Conservation (phyloP, 2,329 filamentous ascomycete species). For the Xylaria sp. region DNA sequence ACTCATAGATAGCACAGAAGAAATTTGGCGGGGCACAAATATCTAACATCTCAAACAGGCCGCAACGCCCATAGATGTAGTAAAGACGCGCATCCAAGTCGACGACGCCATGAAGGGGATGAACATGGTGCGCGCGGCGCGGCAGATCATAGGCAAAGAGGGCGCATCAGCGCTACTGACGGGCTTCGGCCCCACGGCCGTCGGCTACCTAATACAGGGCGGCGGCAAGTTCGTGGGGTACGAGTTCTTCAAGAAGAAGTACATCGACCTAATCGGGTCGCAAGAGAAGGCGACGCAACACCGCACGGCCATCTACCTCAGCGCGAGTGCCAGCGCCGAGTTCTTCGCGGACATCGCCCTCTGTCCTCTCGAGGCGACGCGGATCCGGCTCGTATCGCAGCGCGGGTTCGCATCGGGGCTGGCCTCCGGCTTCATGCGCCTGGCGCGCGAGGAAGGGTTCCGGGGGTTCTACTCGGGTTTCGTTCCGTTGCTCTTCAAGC, state of each 20-base stretch:
- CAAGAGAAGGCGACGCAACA: slow-evolving; percentile 57
- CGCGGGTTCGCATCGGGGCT: slow-evolving; percentile 80
- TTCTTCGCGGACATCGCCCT: slow-evolving; percentile 83
- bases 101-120: slow-evolving; percentile 86
- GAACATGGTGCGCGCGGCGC: slow-evolving; percentile 83
- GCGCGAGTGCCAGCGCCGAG: slow-evolving; percentile 74
- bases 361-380: slow-evolving; percentile 89
- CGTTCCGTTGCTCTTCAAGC: slow-evolving; percentile 85
- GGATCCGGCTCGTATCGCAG: slow-evolving; percentile 81
- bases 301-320: slow-evolving; percentile 75
- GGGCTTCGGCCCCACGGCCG: slow-evolving; percentile 85
- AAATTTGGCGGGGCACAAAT: not conserved
- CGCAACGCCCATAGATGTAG: slow-evolving; percentile 71
- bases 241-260: slow-evolving; percentile 93
- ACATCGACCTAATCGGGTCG: slow-evolving; percentile 74
- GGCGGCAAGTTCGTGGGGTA: slow-evolving; percentile 93
- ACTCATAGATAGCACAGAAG: not conserved
- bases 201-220: slow-evolving; percentile 90
- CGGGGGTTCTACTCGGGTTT: slow-evolving; percentile 92
- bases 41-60: slow-evolving; percentile 51
- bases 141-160: slow-evolving; percentile 81
- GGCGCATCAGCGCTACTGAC: slow-evolving; percentile 83
- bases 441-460: slow-evolving; percentile 79
- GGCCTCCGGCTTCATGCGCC: slow-evolving; percentile 77
- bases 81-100: slow-evolving; percentile 93